Base-by-base conservation (phyloP, 306 rosid genomes). In the Comarum palustre region DNA sequence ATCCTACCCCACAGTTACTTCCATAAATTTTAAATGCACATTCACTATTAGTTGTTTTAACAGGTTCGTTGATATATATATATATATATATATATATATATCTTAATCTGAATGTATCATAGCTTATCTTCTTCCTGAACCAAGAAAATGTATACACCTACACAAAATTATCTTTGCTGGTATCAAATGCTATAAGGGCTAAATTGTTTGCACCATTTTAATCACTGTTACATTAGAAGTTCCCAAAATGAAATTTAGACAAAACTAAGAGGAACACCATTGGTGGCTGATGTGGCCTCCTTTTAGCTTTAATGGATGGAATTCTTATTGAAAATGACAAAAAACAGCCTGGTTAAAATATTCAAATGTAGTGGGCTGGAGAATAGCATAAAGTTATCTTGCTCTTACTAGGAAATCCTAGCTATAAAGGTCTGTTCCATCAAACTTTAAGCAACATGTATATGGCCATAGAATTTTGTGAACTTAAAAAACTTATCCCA, bases 81-180 rank as follows among this genome's bases (percentile, higher is more conserved):
- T n/a, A n/a, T n/a, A n/a, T n/a, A n/a, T n/a, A n/a, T n/a, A n/a
- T n/a, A n/a, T n/a, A n/a, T n/a, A 32, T 50, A 3, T 4, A 69
- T 69, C n/a, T 69, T 48, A n/a, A 14, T 47, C 16, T 16, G 59
- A 19, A 29, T 4, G 34, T 42, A 13, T 66, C 5, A 2, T 2
- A 27, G 52, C 17, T 69, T 32, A 69, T 54, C 61, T 51, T n/a
- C 10, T 51, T 13, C 32, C 34, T 32, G 47, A 22, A 68, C 62
- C 77, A 78, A 2, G 70, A 74, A 67, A 31, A 39, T 62, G 5
- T 43, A 74, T 19, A 47, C 75, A 72, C 67, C 51, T 73, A 74
- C 61, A 71, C 61, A 85, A 64, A 27, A 76, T 68, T 77, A 67
- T 81, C 73, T 71, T 69, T 68, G 79, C 68, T 64, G 69, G 64